Percentiles rank a stretch among this genome's conserved stretches.
Conservation (phyloP, 2,329 filamentous ascomycete species). For the Ophiognomonia clavigignenti-juglandacearum region DNA sequence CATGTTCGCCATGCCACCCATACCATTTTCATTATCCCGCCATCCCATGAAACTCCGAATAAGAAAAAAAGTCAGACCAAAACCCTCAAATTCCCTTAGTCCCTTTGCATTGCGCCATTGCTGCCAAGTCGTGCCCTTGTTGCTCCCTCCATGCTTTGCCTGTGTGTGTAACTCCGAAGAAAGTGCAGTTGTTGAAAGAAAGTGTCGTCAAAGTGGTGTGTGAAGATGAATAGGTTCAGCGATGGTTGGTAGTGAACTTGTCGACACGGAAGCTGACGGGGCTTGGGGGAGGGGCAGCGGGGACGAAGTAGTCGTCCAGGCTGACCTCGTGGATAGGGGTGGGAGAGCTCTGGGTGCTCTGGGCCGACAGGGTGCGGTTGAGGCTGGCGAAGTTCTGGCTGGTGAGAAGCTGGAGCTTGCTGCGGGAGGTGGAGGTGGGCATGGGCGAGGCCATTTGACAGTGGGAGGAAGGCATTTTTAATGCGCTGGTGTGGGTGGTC, state of each 20-base stretch:
- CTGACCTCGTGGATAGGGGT: slow-evolving; percentile 47
- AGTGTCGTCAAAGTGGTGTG: not conserved
- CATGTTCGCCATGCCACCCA: not conserved
- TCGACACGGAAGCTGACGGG: slow-evolving; percentile 52
- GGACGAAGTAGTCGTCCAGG: slow-evolving; percentile 58
- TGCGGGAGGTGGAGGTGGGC: slow-evolving; percentile 42
- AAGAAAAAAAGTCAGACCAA: slow-evolving; percentile 11
- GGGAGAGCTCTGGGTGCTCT: slow-evolving; percentile 34
- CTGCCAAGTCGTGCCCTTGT: too few relatives aligned
- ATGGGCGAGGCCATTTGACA: slow-evolving; percentile 41
- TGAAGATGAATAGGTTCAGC: too few relatives aligned
- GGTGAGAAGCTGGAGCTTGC: slow-evolving; percentile 39
- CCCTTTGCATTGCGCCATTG: too few relatives aligned
- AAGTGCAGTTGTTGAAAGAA: slow-evolving; percentile 1
- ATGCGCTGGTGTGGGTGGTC: not conserved
- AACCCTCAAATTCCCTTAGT: not conserved
- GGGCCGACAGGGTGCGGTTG: slow-evolving; percentile 44
- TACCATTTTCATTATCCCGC: slow-evolving; percentile 14
- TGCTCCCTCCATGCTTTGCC: not conserved
- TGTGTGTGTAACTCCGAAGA: slow-evolving; percentile 1
- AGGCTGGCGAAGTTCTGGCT: slow-evolving; percentile 49
- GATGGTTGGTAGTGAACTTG: slow-evolving; percentile 4
- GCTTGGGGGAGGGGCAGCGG: slow-evolving; percentile 60
- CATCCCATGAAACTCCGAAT: slow-evolving; percentile 19
- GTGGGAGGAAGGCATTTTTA: slow-evolving; percentile 40